Base-by-base conservation (phyloP, 192 early-diverging fungal species). In the Linnemannia hyalina region DNA sequence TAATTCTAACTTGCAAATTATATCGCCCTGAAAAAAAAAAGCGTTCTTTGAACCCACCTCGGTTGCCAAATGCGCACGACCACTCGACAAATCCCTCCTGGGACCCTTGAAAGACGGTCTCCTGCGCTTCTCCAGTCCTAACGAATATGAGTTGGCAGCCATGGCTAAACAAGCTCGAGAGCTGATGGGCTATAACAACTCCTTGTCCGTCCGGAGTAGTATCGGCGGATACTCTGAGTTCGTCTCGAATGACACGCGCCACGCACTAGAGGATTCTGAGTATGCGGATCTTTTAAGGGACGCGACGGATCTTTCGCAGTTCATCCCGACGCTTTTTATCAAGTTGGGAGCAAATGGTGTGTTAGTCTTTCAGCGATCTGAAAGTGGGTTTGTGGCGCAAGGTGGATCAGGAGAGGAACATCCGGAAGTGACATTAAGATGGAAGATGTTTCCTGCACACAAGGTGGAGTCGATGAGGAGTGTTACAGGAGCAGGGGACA, bases 11-110 rank as follows among this genome's bases (percentile, higher is more conserved):
- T 15, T 47, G 11, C 6, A 18, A 9, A 47, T 20, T 18, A 0
- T 16, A 36, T 15, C 22, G 1, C 9, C n/a, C 35, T 42, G 4
- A 46, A 74, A 44, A 35, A 35, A 35, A 36, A 71, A 10, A 85
- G 92, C 91, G 0, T 90, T 98, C 36, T 98, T 97, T 85, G 98
- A 99, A 75, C 97, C 98, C 0, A 99, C 98, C 1, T 98, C 97
- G 9, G 90, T 95, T 20, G 92, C 94, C 10, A 99, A 99, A 79
- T 93, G 95, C 38, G 41, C 88, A 44, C 76, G 70, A 6, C 90
- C 88, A n/a, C 73, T 93, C 42, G 87, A 90, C 15, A 65, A 44
- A 18, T 85, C 90, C 42, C 80, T 91, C 35, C 41, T 78, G 2
- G 36, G 57, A 13, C 38, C 68, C 13, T 38, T 85, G 32, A 65